phyloP scores from a whole-genome alignment of 352 stramenopile genomes.

The Elongisporangium undulatum region DNA sequence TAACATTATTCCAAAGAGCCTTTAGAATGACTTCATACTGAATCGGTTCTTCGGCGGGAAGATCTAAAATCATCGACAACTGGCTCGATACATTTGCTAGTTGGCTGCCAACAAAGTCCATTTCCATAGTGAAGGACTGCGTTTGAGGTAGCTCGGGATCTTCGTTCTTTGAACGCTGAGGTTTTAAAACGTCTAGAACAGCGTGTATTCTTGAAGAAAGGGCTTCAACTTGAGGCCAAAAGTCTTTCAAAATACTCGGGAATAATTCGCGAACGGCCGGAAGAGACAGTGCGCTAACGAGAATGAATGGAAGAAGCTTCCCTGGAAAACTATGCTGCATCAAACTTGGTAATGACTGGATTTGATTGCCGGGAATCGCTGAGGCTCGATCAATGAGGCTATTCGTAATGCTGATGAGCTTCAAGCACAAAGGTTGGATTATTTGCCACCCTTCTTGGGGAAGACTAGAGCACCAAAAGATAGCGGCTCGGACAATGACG shows the following conservation, averaged over 20 bases:
- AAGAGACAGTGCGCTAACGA: slow-evolving; percentile 65
- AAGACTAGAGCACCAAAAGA: slow-evolving; percentile 73
- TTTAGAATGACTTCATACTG: slow-evolving; percentile 28
- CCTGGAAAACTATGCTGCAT: slow-evolving; percentile 59
- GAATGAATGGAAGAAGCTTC: slow-evolving; percentile 70
- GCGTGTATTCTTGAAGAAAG: slow-evolving; percentile 22
- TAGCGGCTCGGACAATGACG: slow-evolving; percentile 54
- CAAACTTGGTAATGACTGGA: slow-evolving; percentile 17
- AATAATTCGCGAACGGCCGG: slow-evolving; percentile 46
- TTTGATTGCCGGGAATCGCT: slow-evolving; percentile 13
- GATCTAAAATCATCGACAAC: slow-evolving; percentile 19
- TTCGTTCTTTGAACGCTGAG: neutral
- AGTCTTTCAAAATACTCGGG: slow-evolving; percentile 25
- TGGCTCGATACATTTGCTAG: slow-evolving; percentile 24
- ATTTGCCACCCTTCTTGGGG: slow-evolving; percentile 49
- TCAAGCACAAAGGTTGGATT: slow-evolving; percentile 41
- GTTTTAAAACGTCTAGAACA: slow-evolving; percentile 5
- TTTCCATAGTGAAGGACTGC: neutral
- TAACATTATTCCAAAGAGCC: slow-evolving; percentile 37
- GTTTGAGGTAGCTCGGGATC: neutral
- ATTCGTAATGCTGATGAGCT: slow-evolving; percentile 48
- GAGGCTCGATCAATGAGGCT: slow-evolving; percentile 25
- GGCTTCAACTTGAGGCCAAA: slow-evolving; percentile 45
- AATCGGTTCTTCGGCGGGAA: slow-evolving; percentile 1
- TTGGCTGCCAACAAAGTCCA: slow-evolving; percentile 4